Conservation (phyloP, 2,329 filamentous ascomycete genomes). For the Hypomyces rosellus region DNA sequence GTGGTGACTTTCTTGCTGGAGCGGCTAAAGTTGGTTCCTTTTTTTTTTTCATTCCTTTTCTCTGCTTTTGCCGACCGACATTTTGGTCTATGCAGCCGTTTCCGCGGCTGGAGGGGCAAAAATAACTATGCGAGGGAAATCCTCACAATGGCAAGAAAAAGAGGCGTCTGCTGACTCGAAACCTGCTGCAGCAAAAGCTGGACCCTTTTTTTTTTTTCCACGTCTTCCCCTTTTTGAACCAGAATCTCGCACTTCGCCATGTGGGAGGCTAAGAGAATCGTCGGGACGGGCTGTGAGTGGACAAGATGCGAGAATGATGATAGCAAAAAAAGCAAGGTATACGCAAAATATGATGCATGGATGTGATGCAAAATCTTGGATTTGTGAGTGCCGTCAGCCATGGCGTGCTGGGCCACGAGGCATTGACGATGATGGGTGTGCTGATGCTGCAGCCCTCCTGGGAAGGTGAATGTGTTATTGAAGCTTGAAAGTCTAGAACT, state of each 20-base stretch:
- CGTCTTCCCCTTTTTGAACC: not conserved
- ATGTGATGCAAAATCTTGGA: no score
- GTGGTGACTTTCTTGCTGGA: no score
- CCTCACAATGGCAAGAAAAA: slow-evolving; percentile 1
- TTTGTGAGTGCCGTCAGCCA: not conserved
- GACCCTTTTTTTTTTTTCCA: no score
- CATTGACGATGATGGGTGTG: no score
- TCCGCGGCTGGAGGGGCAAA: not conserved
- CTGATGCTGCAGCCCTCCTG: no score
- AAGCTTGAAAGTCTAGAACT: no score
- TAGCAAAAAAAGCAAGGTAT: not conserved
- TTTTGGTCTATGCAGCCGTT: not conserved
- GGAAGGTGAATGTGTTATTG: no score
- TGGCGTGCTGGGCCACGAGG: no score
- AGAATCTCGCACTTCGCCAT: slow-evolving; percentile 2
- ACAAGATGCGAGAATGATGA: slow-evolving; percentile 7
- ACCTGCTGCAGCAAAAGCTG: no score
- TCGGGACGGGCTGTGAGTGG: slow-evolving; percentile 8
- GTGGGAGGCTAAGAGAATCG: slow-evolving; percentile 7
- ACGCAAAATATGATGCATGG: not conserved
- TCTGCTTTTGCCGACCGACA: not conserved
- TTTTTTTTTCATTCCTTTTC: not conserved
- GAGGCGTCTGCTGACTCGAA: not conserved
- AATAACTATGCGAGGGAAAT: no score
- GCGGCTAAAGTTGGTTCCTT: not conserved